Evolutionary conservation across 169 alveolate species (phyloP).

Genomic region (Plasmodium billcollinsi): DNA sequence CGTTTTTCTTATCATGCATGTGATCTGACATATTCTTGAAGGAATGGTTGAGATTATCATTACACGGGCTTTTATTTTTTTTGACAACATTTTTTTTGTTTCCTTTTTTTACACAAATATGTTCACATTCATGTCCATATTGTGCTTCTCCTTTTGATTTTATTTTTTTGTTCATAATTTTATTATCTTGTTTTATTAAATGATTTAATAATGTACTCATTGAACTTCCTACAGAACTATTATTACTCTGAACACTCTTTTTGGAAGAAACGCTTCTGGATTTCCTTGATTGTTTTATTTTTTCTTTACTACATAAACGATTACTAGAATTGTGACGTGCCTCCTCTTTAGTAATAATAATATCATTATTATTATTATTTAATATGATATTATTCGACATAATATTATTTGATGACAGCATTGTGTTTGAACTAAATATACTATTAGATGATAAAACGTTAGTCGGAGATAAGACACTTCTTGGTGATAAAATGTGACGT

Average conservation of each 20-base stretch:
- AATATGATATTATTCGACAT: too few relatives aligned
- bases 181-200: background rate
- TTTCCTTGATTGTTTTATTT: background rate
- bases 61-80: background rate
- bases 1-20: too few relatives aligned
- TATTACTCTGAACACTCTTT: background rate
- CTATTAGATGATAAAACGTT: too few relatives aligned
- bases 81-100: background rate
- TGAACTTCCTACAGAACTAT: constrained; percentile 14
- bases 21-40: too few relatives aligned
- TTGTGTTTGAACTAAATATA: too few relatives aligned
- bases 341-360: background rate
- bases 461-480: too few relatives aligned
- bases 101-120: background rate
- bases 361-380: too few relatives aligned
- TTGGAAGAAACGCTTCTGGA: background rate
- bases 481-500: too few relatives aligned
- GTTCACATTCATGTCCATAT: too few relatives aligned
- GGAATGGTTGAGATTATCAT: background rate
- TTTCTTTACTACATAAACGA: background rate
- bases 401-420: too few relatives aligned
- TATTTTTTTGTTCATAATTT: constrained; percentile 6
- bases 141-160: background rate
- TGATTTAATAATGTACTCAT: constrained; percentile 4
- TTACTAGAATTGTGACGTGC: background rate